Evolutionary conservation across 2,329 filamentous ascomycete genomes (phyloP), one percentile per base, ranked within the genome.

Genomic region (Hypoxylon sp.): DNA sequence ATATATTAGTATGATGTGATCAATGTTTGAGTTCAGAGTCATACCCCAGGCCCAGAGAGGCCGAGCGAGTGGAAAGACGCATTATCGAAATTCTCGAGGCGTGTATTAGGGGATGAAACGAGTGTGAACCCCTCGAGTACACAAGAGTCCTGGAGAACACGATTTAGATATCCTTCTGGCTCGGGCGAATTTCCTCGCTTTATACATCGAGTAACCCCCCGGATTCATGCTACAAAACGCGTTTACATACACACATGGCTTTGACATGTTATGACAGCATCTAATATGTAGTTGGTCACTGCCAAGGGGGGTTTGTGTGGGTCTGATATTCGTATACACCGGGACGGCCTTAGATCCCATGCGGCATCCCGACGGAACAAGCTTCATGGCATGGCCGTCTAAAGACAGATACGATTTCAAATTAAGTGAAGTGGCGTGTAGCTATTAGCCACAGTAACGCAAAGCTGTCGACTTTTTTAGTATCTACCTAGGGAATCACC

Each of bases 41-140:
- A 48, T 74, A 78, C 77, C 76, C 70, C 25, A 77, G 50, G 68
- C 73, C 73, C 57, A 77, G 30, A 17, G 75, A 66, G 72, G 72
- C 72, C 49, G 77, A 69, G 53, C 58, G 60, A 62, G 69, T 69
- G 57, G 61, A 64, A 7, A 61, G 20, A 66, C 66, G 72, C 77
- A 79, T 79, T 64, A 54, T 57, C 57, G 30, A 20, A 57, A 54
- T 63, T 63, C 60, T 61, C 55, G 55, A 72, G 54, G 55, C 42
- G 56, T 51, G 58, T 42, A 60, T 40, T 17, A 37, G 17, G 51
- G 40, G 48, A 40, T 37, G 33, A 75, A 77, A 75, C 70, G 77
- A 77, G 56, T 72, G 74, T 77, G 44, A 27, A 67, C 50, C 72
- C 55, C 61, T 69, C 61, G 50, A 70, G 61, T 60, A 44, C 62